phyloP scores from a whole-genome alignment of 306 rosid species.

The Acacia crassicarpa region DNA sequence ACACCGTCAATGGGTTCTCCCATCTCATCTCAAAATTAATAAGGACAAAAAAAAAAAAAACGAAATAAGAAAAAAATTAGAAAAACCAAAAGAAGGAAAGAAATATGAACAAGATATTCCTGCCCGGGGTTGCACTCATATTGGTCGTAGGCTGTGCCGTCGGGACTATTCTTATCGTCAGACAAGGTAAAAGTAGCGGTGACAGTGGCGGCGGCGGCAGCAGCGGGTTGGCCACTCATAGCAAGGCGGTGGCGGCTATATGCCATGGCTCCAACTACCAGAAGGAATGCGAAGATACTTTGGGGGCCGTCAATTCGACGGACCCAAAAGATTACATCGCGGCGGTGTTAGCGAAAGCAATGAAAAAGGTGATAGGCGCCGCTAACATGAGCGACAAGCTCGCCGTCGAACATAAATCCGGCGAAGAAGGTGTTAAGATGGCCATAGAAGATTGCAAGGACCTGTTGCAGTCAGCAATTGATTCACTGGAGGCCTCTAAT shows the following conservation, averaged over 20 bases:
- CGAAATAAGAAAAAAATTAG: neutral
- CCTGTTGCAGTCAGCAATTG: constrained; percentile 33
- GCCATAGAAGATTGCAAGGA: constrained; percentile 48
- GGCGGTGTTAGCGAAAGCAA: constrained; percentile 32
- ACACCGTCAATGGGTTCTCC: neutral
- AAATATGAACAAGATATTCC: constrained; percentile 31
- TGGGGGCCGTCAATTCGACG: constrained; percentile 19
- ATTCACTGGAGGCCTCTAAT: constrained; percentile 25
- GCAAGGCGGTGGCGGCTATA: constrained; percentile 30
- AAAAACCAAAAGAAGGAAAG: neutral
- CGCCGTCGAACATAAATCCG: neutral
- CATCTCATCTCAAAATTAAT: neutral
- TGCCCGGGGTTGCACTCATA: constrained; percentile 41
- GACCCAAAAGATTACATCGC: constrained; percentile 39
- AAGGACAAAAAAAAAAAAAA: neutral
- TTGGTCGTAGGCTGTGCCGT: constrained; percentile 46
- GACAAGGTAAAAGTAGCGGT: neutral
- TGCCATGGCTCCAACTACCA: constrained; percentile 36
- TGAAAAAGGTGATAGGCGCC: constrained; percentile 30
- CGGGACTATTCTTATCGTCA: constrained; percentile 28
- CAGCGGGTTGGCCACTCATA: neutral
- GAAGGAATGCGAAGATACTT: constrained; percentile 32
- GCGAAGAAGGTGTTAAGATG: constrained; percentile 28
- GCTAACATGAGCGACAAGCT: constrained; percentile 36
- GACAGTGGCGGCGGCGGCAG: neutral